A percentile compares a stretch with the other conserved stretches of the same genome.
Evolutionary conservation across 345 rosid genomes (phyloP).

Genomic region (Aquilaria sinensis): DNA sequence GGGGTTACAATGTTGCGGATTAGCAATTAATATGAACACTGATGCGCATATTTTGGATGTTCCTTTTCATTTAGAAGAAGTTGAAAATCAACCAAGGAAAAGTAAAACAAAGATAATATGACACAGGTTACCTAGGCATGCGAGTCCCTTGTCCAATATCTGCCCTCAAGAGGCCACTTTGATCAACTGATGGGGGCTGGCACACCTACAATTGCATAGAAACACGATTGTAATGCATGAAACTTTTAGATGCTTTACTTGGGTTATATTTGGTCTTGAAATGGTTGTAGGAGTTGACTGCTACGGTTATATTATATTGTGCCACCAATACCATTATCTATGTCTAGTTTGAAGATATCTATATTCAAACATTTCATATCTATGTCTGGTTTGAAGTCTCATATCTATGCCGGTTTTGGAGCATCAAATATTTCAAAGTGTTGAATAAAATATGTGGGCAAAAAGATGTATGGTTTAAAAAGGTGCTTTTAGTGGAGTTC

Average conservation of each 20-base stretch:
- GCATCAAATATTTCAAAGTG: too few species aligned
- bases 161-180: conserved; percentile 56
- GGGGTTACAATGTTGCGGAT: too few species aligned
- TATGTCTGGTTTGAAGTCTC: too few species aligned
- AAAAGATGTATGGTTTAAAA: not conserved
- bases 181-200: conserved; percentile 46
- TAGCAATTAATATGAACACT: not conserved
- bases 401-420: too few species aligned
- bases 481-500: not conserved
- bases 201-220: conserved; percentile 32
- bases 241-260: too few species aligned
- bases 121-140: conserved; percentile 35
- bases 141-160: conserved; percentile 32
- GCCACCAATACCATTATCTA: too few species aligned
- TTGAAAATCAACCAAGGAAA: not conserved
- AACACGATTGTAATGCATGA: too few species aligned
- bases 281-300: too few species aligned
- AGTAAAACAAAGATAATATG: not conserved
- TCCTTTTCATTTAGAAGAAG: not conserved
- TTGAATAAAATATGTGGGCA: not conserved
- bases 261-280: too few species aligned
- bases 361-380: too few species aligned
- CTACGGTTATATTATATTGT: too few species aligned
- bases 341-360: too few species aligned
- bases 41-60: not conserved